These are phyloP conservation scores for Neoboletus brunneissimus DNA, from an alignment of 768 basidiomycete species.

Conservation along the genomic window DNA sequence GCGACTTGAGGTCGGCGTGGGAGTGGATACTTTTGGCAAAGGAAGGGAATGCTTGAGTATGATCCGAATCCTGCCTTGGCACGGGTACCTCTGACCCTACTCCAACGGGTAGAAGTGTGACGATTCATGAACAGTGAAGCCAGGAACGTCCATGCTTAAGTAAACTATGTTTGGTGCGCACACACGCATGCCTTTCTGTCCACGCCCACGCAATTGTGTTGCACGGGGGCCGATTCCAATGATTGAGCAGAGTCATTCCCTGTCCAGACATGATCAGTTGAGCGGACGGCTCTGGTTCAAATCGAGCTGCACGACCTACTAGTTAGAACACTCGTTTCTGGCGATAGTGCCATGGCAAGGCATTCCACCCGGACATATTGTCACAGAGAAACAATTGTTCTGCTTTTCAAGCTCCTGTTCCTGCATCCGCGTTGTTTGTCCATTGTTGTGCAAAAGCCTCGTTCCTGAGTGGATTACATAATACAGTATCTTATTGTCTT, in stretches of 20 bases:
- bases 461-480: slow-evolving; percentile 17
- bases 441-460: slow-evolving; percentile 22
- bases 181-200: background rate
- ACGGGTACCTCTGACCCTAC: background rate
- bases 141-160: background rate
- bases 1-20: background rate
- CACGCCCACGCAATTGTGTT: background rate
- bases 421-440: slow-evolving; percentile 11
- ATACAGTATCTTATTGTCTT: slow-evolving; percentile 24
- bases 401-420: background rate
- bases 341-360: background rate
- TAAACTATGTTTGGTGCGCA: background rate
- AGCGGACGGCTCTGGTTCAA: background rate
- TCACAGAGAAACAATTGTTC: background rate
- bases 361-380: background rate
- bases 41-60: background rate
- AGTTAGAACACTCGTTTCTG: background rate
- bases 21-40: background rate
- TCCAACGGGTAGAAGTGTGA: background rate
- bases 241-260: background rate
- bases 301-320: background rate
- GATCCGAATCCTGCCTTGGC: background rate
- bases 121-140: background rate
- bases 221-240: background rate
- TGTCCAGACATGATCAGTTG: background rate